Conservation (phyloP, 495 filamentous ascomycete genomes). For the Talaromyces wortmannii region DNA sequence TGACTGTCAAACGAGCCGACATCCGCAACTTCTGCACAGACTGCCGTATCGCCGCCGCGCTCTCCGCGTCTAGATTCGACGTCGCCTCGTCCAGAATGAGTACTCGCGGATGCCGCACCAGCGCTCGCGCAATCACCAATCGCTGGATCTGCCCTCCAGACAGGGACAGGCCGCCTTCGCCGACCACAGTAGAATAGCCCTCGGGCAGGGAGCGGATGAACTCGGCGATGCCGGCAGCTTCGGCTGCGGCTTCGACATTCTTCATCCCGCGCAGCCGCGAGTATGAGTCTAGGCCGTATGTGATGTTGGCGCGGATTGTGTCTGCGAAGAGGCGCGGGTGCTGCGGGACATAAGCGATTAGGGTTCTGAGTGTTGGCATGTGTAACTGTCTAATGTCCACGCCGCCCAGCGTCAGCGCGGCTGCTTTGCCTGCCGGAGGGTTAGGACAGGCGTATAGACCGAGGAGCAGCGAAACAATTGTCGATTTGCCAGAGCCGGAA, state of each 20-base stretch:
- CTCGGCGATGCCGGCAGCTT: constrained; percentile 67
- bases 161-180: constrained; percentile 67
- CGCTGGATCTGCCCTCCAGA: constrained; percentile 84
- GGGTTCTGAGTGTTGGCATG: constrained; percentile 55
- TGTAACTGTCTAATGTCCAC: constrained; percentile 50
- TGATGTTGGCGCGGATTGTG: constrained; percentile 70
- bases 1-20: constrained; percentile 30
- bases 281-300: constrained; percentile 56
- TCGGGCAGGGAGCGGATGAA: constrained; percentile 67
- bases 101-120: constrained; percentile 61
- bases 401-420: constrained; percentile 42
- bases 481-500: constrained; percentile 88
- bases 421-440: background rate
- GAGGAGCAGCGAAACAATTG: constrained; percentile 69
- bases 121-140: constrained; percentile 73
- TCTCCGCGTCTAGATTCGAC: constrained; percentile 65
- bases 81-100: constrained; percentile 89
- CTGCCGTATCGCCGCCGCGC: constrained; percentile 57
- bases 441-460: constrained; percentile 44
- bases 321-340: constrained; percentile 68
- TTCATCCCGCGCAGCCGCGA: constrained; percentile 23
- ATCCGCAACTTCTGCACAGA: constrained; percentile 51
- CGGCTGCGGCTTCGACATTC: constrained; percentile 53
- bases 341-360: constrained; percentile 74
- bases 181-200: constrained; percentile 71